Conservation (phyloP, 495 filamentous ascomycete species). For the Trichoderma asperelloides region DNA sequence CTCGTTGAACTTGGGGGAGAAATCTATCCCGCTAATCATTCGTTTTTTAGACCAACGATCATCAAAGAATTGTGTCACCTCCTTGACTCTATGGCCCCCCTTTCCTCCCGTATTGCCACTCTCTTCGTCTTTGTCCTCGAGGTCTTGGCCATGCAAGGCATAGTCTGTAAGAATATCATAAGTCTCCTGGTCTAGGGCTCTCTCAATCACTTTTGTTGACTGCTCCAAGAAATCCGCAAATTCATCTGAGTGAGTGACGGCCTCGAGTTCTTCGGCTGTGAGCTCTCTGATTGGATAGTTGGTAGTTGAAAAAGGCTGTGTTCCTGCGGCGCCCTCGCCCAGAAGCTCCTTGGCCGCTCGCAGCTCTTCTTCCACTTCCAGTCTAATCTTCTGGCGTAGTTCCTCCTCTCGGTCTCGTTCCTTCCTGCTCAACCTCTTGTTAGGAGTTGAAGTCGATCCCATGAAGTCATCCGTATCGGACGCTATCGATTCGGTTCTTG, state of each 20-base stretch:
- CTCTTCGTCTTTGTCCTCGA: slow-evolving; percentile 80
- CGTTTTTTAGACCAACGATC: slow-evolving; percentile 95
- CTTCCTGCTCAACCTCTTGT: slow-evolving; percentile 64
- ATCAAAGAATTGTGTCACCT: slow-evolving; percentile 87
- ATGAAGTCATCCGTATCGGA: slow-evolving; percentile 46
- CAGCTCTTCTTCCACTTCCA: slow-evolving; percentile 88
- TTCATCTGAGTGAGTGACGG: slow-evolving; percentile 83
- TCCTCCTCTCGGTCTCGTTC: slow-evolving; percentile 79
- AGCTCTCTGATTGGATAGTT: slow-evolving; percentile 77
- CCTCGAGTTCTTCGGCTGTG: slow-evolving; percentile 77
- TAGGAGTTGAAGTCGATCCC: slow-evolving; percentile 36
- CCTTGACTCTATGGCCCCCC: slow-evolving; percentile 70
- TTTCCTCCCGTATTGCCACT: slow-evolving; percentile 58
- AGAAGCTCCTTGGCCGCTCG: slow-evolving; percentile 53
- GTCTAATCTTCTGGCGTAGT: slow-evolving; percentile 70
- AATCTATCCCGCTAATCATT: slow-evolving; percentile 87
- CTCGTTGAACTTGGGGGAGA: slow-evolving; percentile 92
- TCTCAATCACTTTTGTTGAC: slow-evolving; percentile 94
- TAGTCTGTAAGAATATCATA: slow-evolving; percentile 97
- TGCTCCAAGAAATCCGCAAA: slow-evolving; percentile 93
- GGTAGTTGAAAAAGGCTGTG: slow-evolving; percentile 28
- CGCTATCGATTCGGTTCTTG: slow-evolving; percentile 41
- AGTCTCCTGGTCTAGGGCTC: slow-evolving; percentile 72
- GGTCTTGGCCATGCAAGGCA: slow-evolving; percentile 61
- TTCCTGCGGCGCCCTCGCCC: slow-evolving; percentile 40